A percentile compares a stretch with the other conserved stretches of the same genome.
Evolutionary conservation across 352 stramenopile species (phyloP).

Genomic region (Phytopythium vexans): DNA sequence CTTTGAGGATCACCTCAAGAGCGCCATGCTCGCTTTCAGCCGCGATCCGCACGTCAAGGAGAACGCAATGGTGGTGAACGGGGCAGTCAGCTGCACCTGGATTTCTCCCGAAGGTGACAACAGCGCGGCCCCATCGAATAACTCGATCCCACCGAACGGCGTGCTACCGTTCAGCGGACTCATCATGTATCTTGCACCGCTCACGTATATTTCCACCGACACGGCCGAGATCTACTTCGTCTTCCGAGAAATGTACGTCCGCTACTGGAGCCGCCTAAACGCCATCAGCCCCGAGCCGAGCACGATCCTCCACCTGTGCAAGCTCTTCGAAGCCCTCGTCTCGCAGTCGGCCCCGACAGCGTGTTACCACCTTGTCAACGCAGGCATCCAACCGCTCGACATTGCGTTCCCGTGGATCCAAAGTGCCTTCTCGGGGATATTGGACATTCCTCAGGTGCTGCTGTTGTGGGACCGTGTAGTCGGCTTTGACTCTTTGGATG

Average conservation of each 20-base stretch:
- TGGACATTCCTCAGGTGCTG: slow-evolving; percentile 74
- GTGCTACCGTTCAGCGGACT: slow-evolving; percentile 72
- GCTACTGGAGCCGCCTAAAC: slow-evolving; percentile 81
- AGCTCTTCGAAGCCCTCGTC: slow-evolving; percentile 70
- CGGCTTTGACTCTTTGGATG: slow-evolving; percentile 63
- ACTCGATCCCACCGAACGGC: slow-evolving; percentile 56
- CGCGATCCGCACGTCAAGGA: slow-evolving; percentile 46
- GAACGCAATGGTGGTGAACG: slow-evolving; percentile 48
- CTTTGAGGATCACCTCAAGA: slow-evolving; percentile 75
- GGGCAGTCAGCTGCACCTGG: slow-evolving; percentile 19
- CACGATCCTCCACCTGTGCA: slow-evolving; percentile 68
- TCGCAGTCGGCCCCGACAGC: slow-evolving; percentile 39
- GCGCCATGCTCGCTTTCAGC: slow-evolving; percentile 70
- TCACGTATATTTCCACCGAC: slow-evolving; percentile 73
- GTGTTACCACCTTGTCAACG: slow-evolving; percentile 62
- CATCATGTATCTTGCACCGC: slow-evolving; percentile 67
- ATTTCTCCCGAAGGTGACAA: not conserved
- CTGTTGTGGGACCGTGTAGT: slow-evolving; percentile 77
- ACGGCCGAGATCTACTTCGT: slow-evolving; percentile 63
- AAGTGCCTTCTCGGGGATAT: slow-evolving; percentile 65
- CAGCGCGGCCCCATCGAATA: not conserved
- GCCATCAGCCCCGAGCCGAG: slow-evolving; percentile 45
- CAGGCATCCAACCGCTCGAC: slow-evolving; percentile 56
- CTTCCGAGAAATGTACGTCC: slow-evolving; percentile 75
- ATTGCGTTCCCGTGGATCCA: slow-evolving; percentile 84